phyloP scores from a whole-genome alignment of 441 rosid genomes.

The Eruca vesicaria region DNA sequence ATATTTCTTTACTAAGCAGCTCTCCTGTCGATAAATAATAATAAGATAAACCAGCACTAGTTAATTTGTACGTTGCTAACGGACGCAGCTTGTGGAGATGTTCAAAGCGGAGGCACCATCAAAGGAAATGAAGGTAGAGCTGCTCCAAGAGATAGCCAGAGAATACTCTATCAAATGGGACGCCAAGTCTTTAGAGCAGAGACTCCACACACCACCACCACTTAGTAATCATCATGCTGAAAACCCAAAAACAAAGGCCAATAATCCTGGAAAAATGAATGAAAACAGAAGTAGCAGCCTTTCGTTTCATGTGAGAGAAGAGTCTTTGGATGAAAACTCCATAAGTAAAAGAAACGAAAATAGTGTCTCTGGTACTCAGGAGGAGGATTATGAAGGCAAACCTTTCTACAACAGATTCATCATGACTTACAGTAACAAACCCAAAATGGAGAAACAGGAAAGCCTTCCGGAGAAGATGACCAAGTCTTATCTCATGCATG shows the following conservation, averaged over 20 bases:
- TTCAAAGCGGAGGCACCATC: conserved; percentile 44
- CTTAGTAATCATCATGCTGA: not conserved
- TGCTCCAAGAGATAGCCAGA: conserved; percentile 54
- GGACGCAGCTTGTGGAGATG: conserved; percentile 50
- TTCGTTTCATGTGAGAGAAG: conserved; percentile 13
- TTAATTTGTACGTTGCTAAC: not conserved
- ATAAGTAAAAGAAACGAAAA: conserved; percentile 22
- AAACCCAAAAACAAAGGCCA: not conserved
- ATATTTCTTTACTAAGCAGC: not conserved
- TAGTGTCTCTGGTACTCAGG: conserved; percentile 34
- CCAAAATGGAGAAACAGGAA: conserved; percentile 31
- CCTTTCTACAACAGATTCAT: conserved; percentile 37
- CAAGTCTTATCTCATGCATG: conserved; percentile 12
- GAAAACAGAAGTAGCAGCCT: conserved; percentile 24
- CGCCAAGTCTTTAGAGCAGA: conserved; percentile 55
- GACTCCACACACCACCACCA: conserved; percentile 41
- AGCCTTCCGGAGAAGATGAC: conserved; percentile 34
- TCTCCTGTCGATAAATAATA: no score
- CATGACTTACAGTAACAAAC: conserved; percentile 43
- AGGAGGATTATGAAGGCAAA: conserved; percentile 44
- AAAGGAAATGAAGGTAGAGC: conserved; percentile 66
- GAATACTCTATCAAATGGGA: conserved; percentile 68
- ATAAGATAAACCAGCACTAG: not conserved
- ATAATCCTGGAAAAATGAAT: not conserved
- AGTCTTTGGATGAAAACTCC: conserved; percentile 30